Base-by-base conservation (phyloP, 2,329 filamentous ascomycete genomes). In the Endocalyx cinctus region DNA sequence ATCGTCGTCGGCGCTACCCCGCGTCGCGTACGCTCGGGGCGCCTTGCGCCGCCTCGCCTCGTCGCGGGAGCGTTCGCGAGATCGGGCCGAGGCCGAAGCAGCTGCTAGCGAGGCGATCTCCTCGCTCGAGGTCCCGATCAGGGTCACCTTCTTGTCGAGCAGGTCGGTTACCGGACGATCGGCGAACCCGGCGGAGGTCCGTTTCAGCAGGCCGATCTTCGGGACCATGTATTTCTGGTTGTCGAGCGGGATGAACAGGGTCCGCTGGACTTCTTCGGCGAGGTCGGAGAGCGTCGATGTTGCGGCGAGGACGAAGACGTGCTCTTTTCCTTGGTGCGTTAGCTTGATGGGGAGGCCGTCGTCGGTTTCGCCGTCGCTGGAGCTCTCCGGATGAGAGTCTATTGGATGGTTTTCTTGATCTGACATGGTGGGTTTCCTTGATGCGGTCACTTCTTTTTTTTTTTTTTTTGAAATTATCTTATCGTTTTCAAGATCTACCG, bases 141-240 rank as follows among this genome's bases (percentile, higher is more conserved):
- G 70, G 2, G 70, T 78, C 41, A 84, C 70, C 39, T 80, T 80
- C 56, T 77, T 80, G 38, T 65, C 59, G 13, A 60, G 54, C 3
- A 83, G 59, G 5, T 69, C 52, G 6, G 57, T 50, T 37, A 80
- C 62, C 4, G 66, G 42, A 5, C 43, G 58, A 43, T 82, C 66
- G 53, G 75, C 75, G 63, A 82, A 79, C 1, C 81, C 80, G 0
- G 70, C 64, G n/a, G n/a, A n/a, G n/a, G n/a, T n/a, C n/a, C n/a
- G n/a, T 44, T 79, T 82, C 17, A 84, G 67, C 2, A 85, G 63
- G 17, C 79, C 79, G 6, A 74, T 63, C 51, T 82, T 84, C 26
- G 80, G 70, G 11, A 77, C 69, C 44, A 86, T 68, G 53, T 84
- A 70, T 54, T 87, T 87, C 51, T 86, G 82, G 57, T 85, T 79